Percentiles rank a stretch among this genome's conserved stretches.
These are phyloP conservation scores for Nosema granulosis DNA, from an alignment of 371 early-diverging fungal species.

Conservation along the genomic window DNA sequence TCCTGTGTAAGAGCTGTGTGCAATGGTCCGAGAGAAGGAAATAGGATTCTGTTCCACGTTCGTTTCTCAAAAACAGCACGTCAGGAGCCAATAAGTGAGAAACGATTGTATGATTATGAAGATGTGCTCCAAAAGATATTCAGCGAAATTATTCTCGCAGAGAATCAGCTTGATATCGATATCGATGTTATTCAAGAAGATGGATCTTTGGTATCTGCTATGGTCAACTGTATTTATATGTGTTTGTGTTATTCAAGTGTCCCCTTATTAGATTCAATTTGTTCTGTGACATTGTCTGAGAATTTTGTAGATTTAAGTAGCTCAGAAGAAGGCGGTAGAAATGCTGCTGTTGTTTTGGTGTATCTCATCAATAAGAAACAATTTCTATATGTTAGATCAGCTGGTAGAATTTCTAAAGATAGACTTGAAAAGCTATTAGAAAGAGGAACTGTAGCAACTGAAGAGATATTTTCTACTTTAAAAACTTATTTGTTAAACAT, in stretches of 20 bases:
- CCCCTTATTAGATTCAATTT: conserved; percentile 38
- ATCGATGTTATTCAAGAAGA: conserved; percentile 49
- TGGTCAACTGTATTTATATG: conserved; percentile 51
- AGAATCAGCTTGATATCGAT: conserved; percentile 31
- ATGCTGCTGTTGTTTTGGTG: conserved; percentile 21
- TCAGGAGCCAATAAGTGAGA: conserved; percentile 23
- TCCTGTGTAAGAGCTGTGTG: conserved; percentile 20
- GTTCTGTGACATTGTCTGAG: conserved; percentile 18
- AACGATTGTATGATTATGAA: conserved; percentile 21
- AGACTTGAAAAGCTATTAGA: neutral
- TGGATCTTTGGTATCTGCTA: conserved; percentile 40
- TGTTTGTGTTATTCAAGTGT: conserved; percentile 45
- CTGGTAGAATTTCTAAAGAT: conserved; percentile 4
- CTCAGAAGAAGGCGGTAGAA: conserved; percentile 24
- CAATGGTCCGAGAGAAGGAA: conserved; percentile 25
- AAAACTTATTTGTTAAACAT: conserved; percentile 3
- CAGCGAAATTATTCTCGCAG: conserved; percentile 14
- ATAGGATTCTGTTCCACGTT: conserved; percentile 35
- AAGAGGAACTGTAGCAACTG: conserved; percentile 1
- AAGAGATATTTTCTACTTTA: neutral
- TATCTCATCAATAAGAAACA: conserved; percentile 36
- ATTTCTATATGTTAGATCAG: conserved; percentile 37
- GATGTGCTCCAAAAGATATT: conserved; percentile 39
- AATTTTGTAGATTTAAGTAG: conserved; percentile 36
- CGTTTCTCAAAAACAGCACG: conserved; percentile 29